phyloP scores from a whole-genome alignment of 1,139 yeast genomes.

The Debaryomycetaceae sp. region DNA sequence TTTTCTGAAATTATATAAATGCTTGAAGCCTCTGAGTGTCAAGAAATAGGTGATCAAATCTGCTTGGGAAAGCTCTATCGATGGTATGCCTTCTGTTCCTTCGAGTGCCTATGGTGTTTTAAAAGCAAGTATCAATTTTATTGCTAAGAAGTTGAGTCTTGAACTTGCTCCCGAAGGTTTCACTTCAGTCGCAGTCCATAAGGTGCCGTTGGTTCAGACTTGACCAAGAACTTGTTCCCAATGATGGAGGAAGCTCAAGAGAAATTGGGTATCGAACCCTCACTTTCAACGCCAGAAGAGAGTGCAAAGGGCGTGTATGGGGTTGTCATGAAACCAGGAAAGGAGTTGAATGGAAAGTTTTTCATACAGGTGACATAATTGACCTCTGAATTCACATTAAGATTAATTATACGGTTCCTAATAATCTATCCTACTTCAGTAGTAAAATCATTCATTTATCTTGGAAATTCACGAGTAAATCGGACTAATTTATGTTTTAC shows the following conservation, averaged over 20 bases:
- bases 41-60: constrained; percentile 25
- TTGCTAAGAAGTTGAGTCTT: constrained; percentile 14
- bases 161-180: constrained; percentile 20
- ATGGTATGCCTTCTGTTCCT: constrained; percentile 6
- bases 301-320: background rate
- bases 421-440: too few species aligned
- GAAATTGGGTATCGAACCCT: background rate
- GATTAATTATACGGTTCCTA: too few species aligned
- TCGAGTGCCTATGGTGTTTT: constrained; percentile 24
- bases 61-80: constrained; percentile 20
- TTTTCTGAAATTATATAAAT: constrained; percentile 23
- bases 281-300: background rate
- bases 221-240: constrained; percentile 7
- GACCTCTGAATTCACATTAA: too few species aligned
- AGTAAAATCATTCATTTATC: too few species aligned
- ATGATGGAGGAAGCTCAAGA: background rate
- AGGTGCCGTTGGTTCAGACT: constrained; percentile 27
- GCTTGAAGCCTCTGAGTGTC: constrained; percentile 14
- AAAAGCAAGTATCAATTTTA: constrained; percentile 26
- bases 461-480: too few species aligned
- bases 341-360: background rate
- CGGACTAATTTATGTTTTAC: too few species aligned
- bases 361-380: background rate
- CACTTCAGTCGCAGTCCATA: constrained; percentile 24
- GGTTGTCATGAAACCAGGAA: background rate